Evolutionary conservation across 2,329 filamentous ascomycete species (phyloP), one percentile per base, ranked within the genome.

Genomic region (Helotiales sp.): DNA sequence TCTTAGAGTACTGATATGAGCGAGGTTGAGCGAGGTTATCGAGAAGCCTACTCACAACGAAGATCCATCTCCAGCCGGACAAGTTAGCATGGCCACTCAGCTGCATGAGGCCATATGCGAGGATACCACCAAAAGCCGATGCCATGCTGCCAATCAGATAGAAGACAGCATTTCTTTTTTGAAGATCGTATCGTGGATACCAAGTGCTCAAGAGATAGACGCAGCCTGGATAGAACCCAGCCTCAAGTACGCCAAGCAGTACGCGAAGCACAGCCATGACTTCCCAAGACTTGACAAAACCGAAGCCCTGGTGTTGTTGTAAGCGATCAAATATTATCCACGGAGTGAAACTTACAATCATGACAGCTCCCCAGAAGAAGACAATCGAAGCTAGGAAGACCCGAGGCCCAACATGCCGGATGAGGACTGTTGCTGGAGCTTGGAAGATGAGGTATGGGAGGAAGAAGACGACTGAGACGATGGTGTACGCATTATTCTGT

Each of bases 371-470:
- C 81, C 82, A 83, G 7, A 79, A 69, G 10, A 83, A 61, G 11
- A 76, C 64, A 72, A 90, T 87, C 49, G 75, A 66, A 0, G 84
- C 77, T 1, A 90, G 79, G 66, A 88, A 87, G 40, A 82, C 76
- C 6, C 87, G 83, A 3, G 88, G 86, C 0, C 91, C 91, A 61
- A 93, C 74, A 73, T 87, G 87, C 37, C 91, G 87, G 59, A 91
- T 84, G 37, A 92, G 77, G 50, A 93, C 80, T 0, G 91, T 93
- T 3, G 90, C 90, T 0, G 89, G 89, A 0, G 90, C 87, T 75
- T 93, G 90, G 69, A 92, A 90, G 59, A 91, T 61, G 68, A 90
- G 85, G 76, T 93, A 93, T 0, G 89, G 86, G 71, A 91, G 83
- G 82, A 93, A 93, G 81, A 93, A 93, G 74, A 92, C 82, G 40